Percentiles rank a stretch among this genome's conserved stretches.
phyloP scores from a whole-genome alignment of 805 yeast species.

The Saccharomycopsis olivae region DNA sequence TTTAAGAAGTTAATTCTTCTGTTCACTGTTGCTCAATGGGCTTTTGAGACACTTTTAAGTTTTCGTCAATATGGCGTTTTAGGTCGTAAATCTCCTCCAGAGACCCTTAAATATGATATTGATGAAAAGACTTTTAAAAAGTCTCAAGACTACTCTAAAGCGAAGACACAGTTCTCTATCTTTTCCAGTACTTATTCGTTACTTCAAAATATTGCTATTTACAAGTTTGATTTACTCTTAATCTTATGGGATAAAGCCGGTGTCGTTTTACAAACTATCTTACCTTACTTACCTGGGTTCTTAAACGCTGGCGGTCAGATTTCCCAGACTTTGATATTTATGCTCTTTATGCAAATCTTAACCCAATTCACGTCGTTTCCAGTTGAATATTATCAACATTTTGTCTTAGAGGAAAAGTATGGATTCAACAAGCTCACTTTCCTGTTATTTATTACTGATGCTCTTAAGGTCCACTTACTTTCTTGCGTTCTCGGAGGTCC shows the following conservation, averaged over 20 bases:
- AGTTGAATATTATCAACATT: conserved; percentile 60
- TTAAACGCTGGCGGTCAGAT: conserved; percentile 43
- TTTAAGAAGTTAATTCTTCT: conserved; percentile 76
- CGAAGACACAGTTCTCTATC: conserved; percentile 64
- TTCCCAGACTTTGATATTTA: conserved; percentile 61
- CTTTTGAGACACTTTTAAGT: conserved; percentile 64
- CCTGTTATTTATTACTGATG: conserved; percentile 63
- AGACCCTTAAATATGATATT: conserved; percentile 54
- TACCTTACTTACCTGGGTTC: conserved; percentile 22
- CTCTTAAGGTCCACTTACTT: conserved; percentile 48
- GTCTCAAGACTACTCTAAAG: conserved; percentile 67
- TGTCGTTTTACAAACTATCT: conserved; percentile 19
- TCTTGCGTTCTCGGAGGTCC: conserved; percentile 58
- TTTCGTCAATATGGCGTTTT: conserved; percentile 69
- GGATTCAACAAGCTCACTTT: conserved; percentile 87
- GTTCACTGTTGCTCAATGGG: conserved; percentile 62
- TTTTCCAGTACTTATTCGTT: conserved; percentile 41
- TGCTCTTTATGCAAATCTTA: conserved; percentile 38
- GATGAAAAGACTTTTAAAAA: conserved; percentile 64
- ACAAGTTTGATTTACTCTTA: conserved; percentile 57
- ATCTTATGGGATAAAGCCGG: conserved; percentile 46
- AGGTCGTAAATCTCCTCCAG: conserved; percentile 50
- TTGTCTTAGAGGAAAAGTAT: conserved; percentile 82
- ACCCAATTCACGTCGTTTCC: conserved; percentile 56
- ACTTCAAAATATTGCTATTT: conserved; percentile 44